phyloP scores from a whole-genome alignment of 306 rosid species.

The Carpinus viminea region DNA sequence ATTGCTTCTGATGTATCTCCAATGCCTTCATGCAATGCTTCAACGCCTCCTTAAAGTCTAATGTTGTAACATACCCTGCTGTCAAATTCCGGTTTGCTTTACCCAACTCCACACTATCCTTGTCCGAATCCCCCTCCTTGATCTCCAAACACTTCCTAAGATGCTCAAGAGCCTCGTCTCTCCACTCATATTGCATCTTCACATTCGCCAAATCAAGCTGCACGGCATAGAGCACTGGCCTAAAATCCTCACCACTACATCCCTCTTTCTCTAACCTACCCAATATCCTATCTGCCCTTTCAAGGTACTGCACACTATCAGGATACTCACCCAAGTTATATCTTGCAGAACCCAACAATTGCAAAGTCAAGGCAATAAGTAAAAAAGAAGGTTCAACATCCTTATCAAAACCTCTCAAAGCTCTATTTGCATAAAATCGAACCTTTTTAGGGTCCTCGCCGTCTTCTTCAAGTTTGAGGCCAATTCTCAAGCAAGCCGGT shows the following conservation, averaged over 20 bases:
- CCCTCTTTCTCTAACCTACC: slow-evolving; percentile 63
- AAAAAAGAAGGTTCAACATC: slow-evolving; percentile 55
- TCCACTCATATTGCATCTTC: slow-evolving; percentile 81
- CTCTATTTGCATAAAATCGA: slow-evolving; percentile 60
- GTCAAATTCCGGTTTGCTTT: slow-evolving; percentile 73
- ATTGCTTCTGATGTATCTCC: slow-evolving; percentile 60
- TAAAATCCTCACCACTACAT: slow-evolving; percentile 47
- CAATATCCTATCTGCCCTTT: slow-evolving; percentile 69
- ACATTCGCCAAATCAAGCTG: slow-evolving; percentile 78
- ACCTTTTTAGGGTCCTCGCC: slow-evolving; percentile 81
- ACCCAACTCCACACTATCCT: slow-evolving; percentile 67
- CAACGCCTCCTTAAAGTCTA: slow-evolving; percentile 76
- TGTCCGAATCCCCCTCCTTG: slow-evolving; percentile 71
- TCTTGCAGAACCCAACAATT: slow-evolving; percentile 68
- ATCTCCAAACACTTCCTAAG: slow-evolving; percentile 80
- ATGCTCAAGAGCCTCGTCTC: slow-evolving; percentile 84
- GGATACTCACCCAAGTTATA: slow-evolving; percentile 51
- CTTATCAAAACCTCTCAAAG: slow-evolving; percentile 63
- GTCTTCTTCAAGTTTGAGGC: slow-evolving; percentile 78
- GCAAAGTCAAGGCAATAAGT: slow-evolving; percentile 75
- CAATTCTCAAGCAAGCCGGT: slow-evolving; percentile 75
- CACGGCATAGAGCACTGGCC: slow-evolving; percentile 85
- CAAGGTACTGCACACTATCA: slow-evolving; percentile 81
- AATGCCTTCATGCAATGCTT: slow-evolving; percentile 73
- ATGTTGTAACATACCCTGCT: slow-evolving; percentile 64